Percentiles rank a stretch among this genome's conserved stretches.
phyloP scores from a whole-genome alignment of 345 rosid genomes.

The Camelina sativa region DNA sequence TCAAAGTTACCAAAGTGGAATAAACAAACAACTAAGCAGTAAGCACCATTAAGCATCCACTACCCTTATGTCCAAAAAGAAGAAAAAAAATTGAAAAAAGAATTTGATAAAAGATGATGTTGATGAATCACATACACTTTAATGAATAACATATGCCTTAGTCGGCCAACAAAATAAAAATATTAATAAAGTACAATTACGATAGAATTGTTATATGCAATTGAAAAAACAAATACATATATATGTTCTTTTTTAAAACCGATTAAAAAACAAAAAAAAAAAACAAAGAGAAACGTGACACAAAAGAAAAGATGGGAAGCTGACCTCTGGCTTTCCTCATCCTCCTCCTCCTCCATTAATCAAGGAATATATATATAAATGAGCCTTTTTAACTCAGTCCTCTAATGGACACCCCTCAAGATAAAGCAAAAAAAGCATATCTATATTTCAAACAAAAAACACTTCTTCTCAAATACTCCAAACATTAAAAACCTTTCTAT shows the following conservation, averaged over 20 bases:
- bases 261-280: neutral
- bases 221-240: too few relatives aligned
- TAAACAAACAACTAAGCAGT: neutral
- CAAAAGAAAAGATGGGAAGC: constrained; percentile 39
- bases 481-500: too few relatives aligned
- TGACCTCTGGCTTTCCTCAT: constrained; percentile 37
- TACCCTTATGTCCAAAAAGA: neutral
- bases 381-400: constrained; percentile 12
- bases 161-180: neutral
- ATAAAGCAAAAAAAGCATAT: neutral
- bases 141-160: neutral
- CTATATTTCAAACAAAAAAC: neutral
- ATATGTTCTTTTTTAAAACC: too few relatives aligned
- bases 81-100: neutral
- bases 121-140: constrained; percentile 3
- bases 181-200: neutral
- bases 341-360: constrained; percentile 42
- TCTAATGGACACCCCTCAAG: constrained; percentile 1
- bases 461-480: neutral
- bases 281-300: constrained; percentile 31
- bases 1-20: neutral
- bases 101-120: constrained; percentile 18
- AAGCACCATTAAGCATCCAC: neutral
- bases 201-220: too few relatives aligned
- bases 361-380: constrained; percentile 36